A percentile compares a stretch with the other conserved stretches of the same genome.
These are phyloP conservation scores for Ophiobolus disseminans DNA, from an alignment of 2,329 filamentous ascomycete genomes.

Conservation along the genomic window DNA sequence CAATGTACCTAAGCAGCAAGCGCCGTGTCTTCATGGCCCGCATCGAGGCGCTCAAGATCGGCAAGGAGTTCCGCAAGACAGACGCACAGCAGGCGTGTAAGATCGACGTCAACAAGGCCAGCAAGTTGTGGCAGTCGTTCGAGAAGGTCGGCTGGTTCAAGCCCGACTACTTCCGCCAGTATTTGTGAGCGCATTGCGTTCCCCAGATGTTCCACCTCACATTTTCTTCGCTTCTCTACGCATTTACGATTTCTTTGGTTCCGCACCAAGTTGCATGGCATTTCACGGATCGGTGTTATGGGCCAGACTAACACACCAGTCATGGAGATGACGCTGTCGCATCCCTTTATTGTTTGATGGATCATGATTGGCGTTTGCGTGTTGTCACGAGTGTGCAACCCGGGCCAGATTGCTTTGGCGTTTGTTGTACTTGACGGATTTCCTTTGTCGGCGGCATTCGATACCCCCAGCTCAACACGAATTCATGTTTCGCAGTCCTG, in stretches of 20 bases:
- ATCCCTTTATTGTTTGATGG: constrained; percentile 26
- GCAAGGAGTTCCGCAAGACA: constrained; percentile 92
- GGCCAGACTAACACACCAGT: no score
- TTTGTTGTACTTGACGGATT: constrained; percentile 22
- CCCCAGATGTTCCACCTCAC: constrained; percentile 1
- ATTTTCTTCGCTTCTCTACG: background rate
- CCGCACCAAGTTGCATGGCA: constrained; percentile 37
- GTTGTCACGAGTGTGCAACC: no score
- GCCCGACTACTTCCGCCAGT: constrained; percentile 57
- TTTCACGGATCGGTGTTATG: constrained; percentile 26
- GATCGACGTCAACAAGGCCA: constrained; percentile 97
- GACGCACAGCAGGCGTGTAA: constrained; percentile 96
- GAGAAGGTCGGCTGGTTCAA: constrained; percentile 87
- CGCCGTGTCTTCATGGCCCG: constrained; percentile 85
- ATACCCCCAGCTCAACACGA: constrained; percentile 34
- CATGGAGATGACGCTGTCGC: constrained; percentile 15
- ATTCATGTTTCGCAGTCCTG: constrained; percentile 10
- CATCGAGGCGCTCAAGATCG: constrained; percentile 68
- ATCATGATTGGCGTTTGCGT: constrained; percentile 41
- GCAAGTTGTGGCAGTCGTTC: constrained; percentile 88
- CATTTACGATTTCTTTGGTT: constrained; percentile 11
- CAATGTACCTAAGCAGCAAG: constrained; percentile 91
- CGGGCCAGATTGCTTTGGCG: constrained; percentile 17
- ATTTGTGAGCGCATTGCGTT: constrained; percentile 37
- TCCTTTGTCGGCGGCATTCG: constrained; percentile 33